Evolutionary conservation across 176 grass and related monocot species (phyloP), one percentile per base, ranked within the genome.

Genomic region (Oryza glumipatula): DNA sequence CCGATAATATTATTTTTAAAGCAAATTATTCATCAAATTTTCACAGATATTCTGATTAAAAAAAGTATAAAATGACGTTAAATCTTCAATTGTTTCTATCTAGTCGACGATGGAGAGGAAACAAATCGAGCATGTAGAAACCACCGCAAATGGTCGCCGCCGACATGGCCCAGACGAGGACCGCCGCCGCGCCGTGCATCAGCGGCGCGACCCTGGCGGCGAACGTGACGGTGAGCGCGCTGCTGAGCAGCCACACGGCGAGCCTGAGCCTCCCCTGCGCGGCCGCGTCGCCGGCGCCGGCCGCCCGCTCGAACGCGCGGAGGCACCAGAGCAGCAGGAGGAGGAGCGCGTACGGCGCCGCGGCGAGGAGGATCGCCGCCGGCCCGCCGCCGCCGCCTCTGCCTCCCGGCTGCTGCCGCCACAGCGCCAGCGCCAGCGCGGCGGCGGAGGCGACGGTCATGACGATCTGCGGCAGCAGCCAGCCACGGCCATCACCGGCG

Each of bases 211-310:
- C 38, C 68, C 17, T 71, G 68, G 35, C 68, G 6, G 70, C 46
- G 72, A 74, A 74, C 46, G 32, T 10, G 15, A 32, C 24, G 46
- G 72, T 74, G 46, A 74, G 72, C 14, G 4, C 46, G 47, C 46
- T 74, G 24, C 24, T 8, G 26, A 74, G 72, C 46, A 74, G 23
- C 46, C 72, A 74, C 6, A 74, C 46, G 14, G 26, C 46, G 3
- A 74, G 72, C 72, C 49, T 52, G 0, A 19, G 24, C 72, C 45
- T 74, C 45, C 72, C 72, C 23, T 5, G n/a, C 44, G 44, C 45
- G 7, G 72, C 72, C 45, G 6, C 45, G 23, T 74, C 72, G 45
- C 44, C 71, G 71, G 71, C 44, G 44, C 7, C 71, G 46, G 72
- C 72, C 1, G 72, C 24, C 19, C 46, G 46, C 24, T 32, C 46